A percentile compares a stretch with the other conserved stretches of the same genome.
These are phyloP conservation scores for Leccinum obscurum DNA, from an alignment of 768 basidiomycete genomes.

Conservation along the genomic window DNA sequence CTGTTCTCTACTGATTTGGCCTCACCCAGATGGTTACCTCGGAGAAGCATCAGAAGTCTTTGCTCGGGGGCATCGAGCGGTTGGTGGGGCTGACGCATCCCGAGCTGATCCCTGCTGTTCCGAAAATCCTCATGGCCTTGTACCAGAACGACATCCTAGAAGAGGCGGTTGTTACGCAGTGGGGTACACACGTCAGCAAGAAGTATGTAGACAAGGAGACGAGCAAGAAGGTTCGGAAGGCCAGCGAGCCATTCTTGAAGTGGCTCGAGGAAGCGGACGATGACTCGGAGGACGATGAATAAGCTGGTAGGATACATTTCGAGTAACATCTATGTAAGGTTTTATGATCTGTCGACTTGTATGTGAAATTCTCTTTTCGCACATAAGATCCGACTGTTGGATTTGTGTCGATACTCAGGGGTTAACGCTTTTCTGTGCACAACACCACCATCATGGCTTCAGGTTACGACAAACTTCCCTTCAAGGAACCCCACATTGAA, in stretches of 20 bases:
- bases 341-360: conserved; percentile 19
- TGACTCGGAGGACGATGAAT: conserved; percentile 32
- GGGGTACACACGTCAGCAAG: conserved; percentile 96
- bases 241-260: conserved; percentile 94
- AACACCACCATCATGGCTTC: conserved; percentile 16
- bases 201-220: conserved; percentile 95
- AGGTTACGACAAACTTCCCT: conserved; percentile 29
- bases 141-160: conserved; percentile 93
- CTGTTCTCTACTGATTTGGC: conserved; percentile 5
- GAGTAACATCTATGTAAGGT: not conserved
- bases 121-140: conserved; percentile 91
- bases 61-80: conserved; percentile 92
- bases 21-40: conserved; percentile 72
- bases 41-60: conserved; percentile 94
- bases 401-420: not conserved
- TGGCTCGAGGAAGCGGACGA: conserved; percentile 92
- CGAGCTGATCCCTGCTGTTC: conserved; percentile 67
- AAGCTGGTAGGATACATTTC: not conserved
- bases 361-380: not conserved
- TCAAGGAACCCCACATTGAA: conserved; percentile 49
- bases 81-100: conserved; percentile 75
- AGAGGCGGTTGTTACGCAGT: conserved; percentile 85
- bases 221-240: conserved; percentile 94
- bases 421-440: not conserved
- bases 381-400: not conserved